Conservation (phyloP, 805 yeast genomes). For the Jamesozyma rosinii region DNA sequence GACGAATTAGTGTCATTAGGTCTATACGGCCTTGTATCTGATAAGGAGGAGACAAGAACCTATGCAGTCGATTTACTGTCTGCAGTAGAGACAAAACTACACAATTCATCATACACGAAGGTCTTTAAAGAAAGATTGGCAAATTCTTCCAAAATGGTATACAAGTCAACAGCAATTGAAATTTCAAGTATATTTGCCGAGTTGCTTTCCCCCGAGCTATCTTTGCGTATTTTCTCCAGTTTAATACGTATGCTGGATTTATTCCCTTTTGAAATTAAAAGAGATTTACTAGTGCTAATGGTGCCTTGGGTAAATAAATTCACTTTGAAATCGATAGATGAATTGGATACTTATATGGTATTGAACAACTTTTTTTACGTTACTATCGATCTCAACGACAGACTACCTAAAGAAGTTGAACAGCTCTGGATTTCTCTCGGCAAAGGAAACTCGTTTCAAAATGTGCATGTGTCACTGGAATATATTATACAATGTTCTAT, state of each 20-base stretch:
- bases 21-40: conserved; percentile 69
- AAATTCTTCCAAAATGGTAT: conserved; percentile 71
- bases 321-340: conserved; percentile 45
- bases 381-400: conserved; percentile 65
- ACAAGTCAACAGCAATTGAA: conserved; percentile 76
- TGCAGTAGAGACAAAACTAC: conserved; percentile 52
- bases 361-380: conserved; percentile 74
- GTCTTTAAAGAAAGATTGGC: conserved; percentile 62
- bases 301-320: conserved; percentile 91
- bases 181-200: conserved; percentile 66
- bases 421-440: conserved; percentile 95
- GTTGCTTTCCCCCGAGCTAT: conserved; percentile 49
- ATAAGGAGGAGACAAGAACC: conserved; percentile 54
- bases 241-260: conserved; percentile 58
- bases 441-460: conserved; percentile 53
- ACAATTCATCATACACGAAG: conserved; percentile 44
- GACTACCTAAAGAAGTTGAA: conserved; percentile 78
- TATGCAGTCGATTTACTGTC: conserved; percentile 66
- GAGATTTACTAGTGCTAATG: conserved; percentile 70
- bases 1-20: conserved; percentile 68
- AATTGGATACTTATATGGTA: conserved; percentile 54
- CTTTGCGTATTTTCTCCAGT: conserved; percentile 55
- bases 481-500: conserved; percentile 62
- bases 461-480: conserved; percentile 62
- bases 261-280: conserved; percentile 50